Evolutionary conservation across 805 yeast species (phyloP), one percentile per base, ranked within the genome.

Genomic region (Zygosaccharomyces pseudorouxii): DNA sequence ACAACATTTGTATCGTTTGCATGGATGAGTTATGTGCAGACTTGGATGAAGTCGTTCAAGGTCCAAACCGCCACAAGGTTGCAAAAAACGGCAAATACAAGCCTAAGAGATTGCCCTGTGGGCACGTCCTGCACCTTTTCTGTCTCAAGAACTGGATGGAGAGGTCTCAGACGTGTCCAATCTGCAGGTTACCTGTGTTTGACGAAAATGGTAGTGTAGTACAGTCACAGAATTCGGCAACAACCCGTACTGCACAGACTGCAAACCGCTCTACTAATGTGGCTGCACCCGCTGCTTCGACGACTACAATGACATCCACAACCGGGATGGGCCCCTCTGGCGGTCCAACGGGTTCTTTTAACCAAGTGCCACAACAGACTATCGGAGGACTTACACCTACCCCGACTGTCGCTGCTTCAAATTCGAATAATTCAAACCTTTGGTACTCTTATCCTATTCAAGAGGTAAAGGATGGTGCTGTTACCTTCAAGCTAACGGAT

Each of bases 141-240:
- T 93, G 99, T 65, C 74, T 93, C 53, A 86, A 88, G 60, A 84
- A 86, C 55, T 93, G 99, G 99, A 73, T 93, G 56, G 95, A 87
- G 61, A 77, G 96, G 55, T 88, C 96, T 0, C 92, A 84, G 56
- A 79, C 80, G n/a, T 93, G 99, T 70, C 99, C 99, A 1, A 80
- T 90, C 46, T 93, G 99, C 65, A 74, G 96, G 52, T 73, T 83
- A 27, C 78, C 81, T 9, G 95, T 89, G 1, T 75, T 80, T 53
- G 71, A 62, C 43, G 63, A 58, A 29, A 56, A 54, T 16, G 67
- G 69, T 6, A 61, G 58, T 29, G 58, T 62, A 14, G 51, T 52
- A 27, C 55, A 55, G 11, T 46, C 51, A 16, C 41, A 28, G 11
- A n/a, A 47, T 3, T 20, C 33, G 10, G 2, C 52, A 10, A 40